Conservation (phyloP, 2,329 filamentous ascomycete genomes). For the Trichoderma atrobrunneum region DNA sequence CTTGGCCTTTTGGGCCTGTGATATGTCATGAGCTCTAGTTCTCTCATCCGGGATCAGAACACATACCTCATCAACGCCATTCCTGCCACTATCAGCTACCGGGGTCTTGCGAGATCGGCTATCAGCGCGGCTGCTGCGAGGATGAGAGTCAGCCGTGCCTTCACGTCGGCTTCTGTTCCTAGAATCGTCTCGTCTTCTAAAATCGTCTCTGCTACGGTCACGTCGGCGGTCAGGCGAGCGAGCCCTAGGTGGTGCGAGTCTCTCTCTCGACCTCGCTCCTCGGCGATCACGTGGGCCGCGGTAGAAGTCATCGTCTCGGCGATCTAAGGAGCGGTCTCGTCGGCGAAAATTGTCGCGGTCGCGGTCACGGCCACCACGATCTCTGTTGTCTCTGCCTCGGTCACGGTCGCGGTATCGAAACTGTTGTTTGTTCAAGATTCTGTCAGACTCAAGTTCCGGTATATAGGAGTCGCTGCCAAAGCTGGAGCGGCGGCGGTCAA, state of each 20-base stretch:
- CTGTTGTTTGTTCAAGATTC: constrained; percentile 39
- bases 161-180: constrained; percentile 62
- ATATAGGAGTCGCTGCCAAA: constrained; percentile 16
- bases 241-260: constrained; percentile 57
- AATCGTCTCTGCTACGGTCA: constrained; percentile 62
- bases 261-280: constrained; percentile 62
- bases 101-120: constrained; percentile 53
- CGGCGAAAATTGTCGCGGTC: constrained; percentile 60
- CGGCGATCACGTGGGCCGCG: constrained; percentile 56
- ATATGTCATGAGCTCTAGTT: constrained; percentile 26
- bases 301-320: constrained; percentile 63
- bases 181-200: constrained; percentile 72
- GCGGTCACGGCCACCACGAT: constrained; percentile 48
- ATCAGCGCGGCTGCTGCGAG: constrained; percentile 64
- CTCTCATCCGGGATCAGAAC: not conserved
- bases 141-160: constrained; percentile 67
- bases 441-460: constrained; percentile 40
- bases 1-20: constrained; percentile 51
- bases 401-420: constrained; percentile 54
- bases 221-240: constrained; percentile 59
- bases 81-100: constrained; percentile 46
- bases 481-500: not conserved
- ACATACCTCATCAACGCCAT: constrained; percentile 48
- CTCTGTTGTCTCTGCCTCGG: constrained; percentile 54
- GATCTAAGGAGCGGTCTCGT: constrained; percentile 67